phyloP scores from a whole-genome alignment of 129 eudicot genomes.

The Helianthus tuberosus region DNA sequence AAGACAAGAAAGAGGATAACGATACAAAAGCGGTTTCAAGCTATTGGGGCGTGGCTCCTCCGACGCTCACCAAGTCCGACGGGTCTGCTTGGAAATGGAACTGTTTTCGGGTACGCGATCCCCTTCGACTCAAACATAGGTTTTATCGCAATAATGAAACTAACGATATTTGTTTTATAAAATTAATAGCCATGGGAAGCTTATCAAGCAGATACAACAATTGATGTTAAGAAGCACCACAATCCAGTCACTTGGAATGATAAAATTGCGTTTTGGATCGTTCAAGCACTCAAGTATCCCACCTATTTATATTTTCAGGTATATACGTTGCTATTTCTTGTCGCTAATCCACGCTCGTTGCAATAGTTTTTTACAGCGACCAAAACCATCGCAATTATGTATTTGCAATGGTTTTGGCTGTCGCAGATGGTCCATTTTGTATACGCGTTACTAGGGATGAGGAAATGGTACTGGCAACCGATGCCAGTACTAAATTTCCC shows the following conservation, averaged over 20 bases:
- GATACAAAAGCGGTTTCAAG: constrained; percentile 36
- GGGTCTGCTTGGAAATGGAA: constrained; percentile 72
- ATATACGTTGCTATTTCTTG: not conserved
- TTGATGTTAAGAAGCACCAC: constrained; percentile 72
- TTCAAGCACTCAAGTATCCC: constrained; percentile 60
- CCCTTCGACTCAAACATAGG: not conserved
- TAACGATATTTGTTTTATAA: not conserved
- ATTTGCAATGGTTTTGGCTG: too few species aligned
- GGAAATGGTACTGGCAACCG: too few species aligned
- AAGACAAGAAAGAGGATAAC: constrained; percentile 7
- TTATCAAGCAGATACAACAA: constrained; percentile 52
- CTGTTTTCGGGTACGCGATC: constrained; percentile 50
- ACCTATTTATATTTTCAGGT: constrained; percentile 61
- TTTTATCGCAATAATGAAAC: not conserved
- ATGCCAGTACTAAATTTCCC: too few species aligned
- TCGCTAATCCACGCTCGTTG: not conserved
- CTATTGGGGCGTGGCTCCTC: constrained; percentile 66
- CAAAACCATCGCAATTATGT: too few species aligned
- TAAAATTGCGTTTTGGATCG: constrained; percentile 60
- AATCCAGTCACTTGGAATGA: constrained; percentile 49
- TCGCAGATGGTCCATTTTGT: too few species aligned
- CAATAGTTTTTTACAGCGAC: not conserved
- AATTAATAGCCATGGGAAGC: constrained; percentile 71
- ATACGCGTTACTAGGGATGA: too few species aligned
- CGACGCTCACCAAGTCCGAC: constrained; percentile 44